Evolutionary conservation across 2,329 filamentous ascomycete species (phyloP), one percentile per base, ranked within the genome.

Genomic region (Colletotrichum tanaceti): DNA sequence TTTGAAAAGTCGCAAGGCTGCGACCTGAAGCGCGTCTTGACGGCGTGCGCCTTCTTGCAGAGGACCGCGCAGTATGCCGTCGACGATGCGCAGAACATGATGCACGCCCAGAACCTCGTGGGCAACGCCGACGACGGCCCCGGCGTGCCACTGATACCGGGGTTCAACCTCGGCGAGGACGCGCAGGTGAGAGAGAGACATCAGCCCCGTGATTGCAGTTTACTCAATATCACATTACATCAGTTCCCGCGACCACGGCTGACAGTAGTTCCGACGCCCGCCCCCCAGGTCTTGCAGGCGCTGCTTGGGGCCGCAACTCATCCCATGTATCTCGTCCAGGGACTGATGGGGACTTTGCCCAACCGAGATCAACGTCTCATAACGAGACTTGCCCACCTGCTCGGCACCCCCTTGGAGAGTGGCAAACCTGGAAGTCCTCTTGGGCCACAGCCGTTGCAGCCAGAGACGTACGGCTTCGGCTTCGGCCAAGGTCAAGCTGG

Each of bases 291-390:
- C 38, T 28, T 71, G 13, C 62, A 59, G 7, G 57, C 66, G 3
- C 49, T 71, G 4, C 54, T 71, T 9, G 55, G 61, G 3, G 63
- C 65, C 18, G 57, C 65, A 20, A 71, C 69, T 3, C 60, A 61
- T 22, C 69, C 65, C 11, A 71, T 71, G 69, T 66, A 70, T 39
- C 66, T 71, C 10, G 49, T 63, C 9, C 69, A 71, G 44, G 66
- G 62, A 24, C 49, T 70, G 22, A 55, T 71, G 53, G 69, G 66
- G 13, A 71, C 70, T 22, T 50, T 66, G 28, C 62, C 69, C 35
- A 71, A 70, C 58, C 61, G 69, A 59, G 69, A 71, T 28, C 50
- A 66, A 9, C 57, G 49, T 44, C 62, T 70, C 41, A 63, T 47
- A 28, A 38, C 61, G 22, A 59, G 58, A 43, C 62, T 71, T 38